A percentile compares a stretch with the other conserved stretches of the same genome.
phyloP scores from a whole-genome alignment of 495 filamentous ascomycete genomes.

The Hypoxylon lenormandii region DNA sequence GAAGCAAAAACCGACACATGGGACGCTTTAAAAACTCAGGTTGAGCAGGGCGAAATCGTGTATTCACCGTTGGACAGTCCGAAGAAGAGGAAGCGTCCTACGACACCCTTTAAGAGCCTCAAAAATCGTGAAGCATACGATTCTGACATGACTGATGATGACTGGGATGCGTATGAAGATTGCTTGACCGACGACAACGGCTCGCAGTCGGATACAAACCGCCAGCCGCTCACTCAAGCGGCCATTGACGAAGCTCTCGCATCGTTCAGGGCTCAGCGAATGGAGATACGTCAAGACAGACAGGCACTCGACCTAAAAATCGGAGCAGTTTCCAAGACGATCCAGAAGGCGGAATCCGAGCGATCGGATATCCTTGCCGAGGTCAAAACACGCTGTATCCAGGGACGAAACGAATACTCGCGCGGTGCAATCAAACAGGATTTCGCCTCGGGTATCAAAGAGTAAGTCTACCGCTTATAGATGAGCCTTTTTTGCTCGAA shows the following conservation, averaged over 20 bases:
- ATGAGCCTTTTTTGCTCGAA: neutral
- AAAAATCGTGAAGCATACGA: constrained; percentile 43
- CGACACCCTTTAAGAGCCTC: constrained; percentile 28
- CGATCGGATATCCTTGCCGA: constrained; percentile 34
- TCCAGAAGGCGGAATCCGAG: constrained; percentile 44
- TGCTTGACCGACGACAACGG: constrained; percentile 53
- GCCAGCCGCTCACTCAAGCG: constrained; percentile 37
- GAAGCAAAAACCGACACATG: constrained; percentile 55
- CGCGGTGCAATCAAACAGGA: constrained; percentile 68
- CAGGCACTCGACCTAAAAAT: constrained; percentile 30
- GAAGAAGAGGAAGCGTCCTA: constrained; percentile 52
- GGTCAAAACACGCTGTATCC: constrained; percentile 66
- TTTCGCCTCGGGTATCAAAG: constrained; percentile 69
- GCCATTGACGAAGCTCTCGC: constrained; percentile 41
- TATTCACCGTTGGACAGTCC: constrained; percentile 57
- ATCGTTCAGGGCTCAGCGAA: constrained; percentile 49
- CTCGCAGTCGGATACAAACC: constrained; percentile 18
- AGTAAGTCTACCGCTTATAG: constrained; percentile 45
- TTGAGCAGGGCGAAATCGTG: constrained; percentile 62
- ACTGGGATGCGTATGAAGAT: constrained; percentile 27
- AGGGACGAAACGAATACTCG: constrained; percentile 69
- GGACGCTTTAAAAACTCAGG: constrained; percentile 60
- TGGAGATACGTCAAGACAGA: constrained; percentile 30
- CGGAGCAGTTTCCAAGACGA: constrained; percentile 10
- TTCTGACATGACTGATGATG: constrained; percentile 12